Evolutionary conservation across 192 early-diverging fungal species (phyloP).

Genomic region (Entomortierella lignicola): DNA sequence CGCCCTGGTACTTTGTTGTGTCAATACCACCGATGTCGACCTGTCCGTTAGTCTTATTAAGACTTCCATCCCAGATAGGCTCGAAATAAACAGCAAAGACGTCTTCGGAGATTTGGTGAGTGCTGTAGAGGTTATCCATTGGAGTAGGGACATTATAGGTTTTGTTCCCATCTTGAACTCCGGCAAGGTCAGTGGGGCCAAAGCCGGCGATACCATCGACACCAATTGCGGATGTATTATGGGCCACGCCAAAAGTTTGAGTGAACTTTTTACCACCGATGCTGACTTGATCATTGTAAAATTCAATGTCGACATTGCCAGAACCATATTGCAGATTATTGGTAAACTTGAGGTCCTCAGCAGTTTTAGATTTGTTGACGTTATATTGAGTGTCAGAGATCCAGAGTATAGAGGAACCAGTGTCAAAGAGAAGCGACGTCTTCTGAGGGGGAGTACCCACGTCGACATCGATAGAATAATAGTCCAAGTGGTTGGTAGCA

Average conservation of each 20-base stretch:
- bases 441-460: constrained; percentile 8
- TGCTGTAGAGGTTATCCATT: constrained; percentile 25
- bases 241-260: neutral
- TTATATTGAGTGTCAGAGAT: neutral
- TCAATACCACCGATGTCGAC: constrained; percentile 67
- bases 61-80: constrained; percentile 37
- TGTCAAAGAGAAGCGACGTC: constrained; percentile 4
- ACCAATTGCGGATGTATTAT: constrained; percentile 1
- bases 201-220: constrained; percentile 54
- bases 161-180: neutral
- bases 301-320: constrained; percentile 5
- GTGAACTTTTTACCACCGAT: neutral
- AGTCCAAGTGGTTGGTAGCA: neutral
- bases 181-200: constrained; percentile 23
- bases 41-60: constrained; percentile 56
- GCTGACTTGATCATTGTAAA: constrained; percentile 12
- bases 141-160: constrained; percentile 17
- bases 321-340: constrained; percentile 9
- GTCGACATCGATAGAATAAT: constrained; percentile 1
- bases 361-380: constrained; percentile 11
- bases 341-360: constrained; percentile 7
- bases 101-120: constrained; percentile 27
- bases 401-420: constrained; percentile 21
- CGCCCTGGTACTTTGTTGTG: constrained; percentile 54
- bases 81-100: constrained; percentile 63